Percentiles rank a stretch among this genome's conserved stretches.
Conservation (phyloP, 148 eudicot genomes). For the Silene conica region DNA sequence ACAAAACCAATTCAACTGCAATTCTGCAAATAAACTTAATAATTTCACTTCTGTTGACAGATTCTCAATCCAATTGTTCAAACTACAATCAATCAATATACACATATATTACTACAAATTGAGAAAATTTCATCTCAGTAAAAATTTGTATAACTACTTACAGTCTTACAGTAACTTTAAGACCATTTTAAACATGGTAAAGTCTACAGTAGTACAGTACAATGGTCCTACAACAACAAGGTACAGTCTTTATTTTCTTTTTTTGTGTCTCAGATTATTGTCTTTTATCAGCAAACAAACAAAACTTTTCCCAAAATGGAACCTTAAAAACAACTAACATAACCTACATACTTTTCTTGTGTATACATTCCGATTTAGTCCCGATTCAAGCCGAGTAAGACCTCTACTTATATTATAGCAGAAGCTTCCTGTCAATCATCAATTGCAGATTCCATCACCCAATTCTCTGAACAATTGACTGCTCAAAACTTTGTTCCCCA, state of each 20-base stretch:
- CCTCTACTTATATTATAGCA: neutral
- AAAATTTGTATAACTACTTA: neutral
- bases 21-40: too few relatives aligned
- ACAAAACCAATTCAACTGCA: too few relatives aligned
- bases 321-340: neutral
- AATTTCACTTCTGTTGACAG: too few relatives aligned
- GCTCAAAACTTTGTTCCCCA: slow-evolving; percentile 15
- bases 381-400: too few relatives aligned
- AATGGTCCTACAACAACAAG: neutral
- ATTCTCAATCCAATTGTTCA: too few relatives aligned
- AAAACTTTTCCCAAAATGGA: neutral
- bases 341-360: too few relatives aligned
- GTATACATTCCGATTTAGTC: too few relatives aligned
- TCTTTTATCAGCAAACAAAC: neutral
- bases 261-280: neutral
- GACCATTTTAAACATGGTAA: neutral
- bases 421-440: slow-evolving; percentile 25
- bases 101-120: too few relatives aligned
- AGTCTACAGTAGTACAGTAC: neutral
- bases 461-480: slow-evolving; percentile 20
- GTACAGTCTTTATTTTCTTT: neutral
- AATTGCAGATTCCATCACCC: slow-evolving; percentile 21
- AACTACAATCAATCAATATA: too few relatives aligned
- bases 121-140: neutral
- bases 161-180: neutral